Percentiles rank a stretch among this genome's conserved stretches.
These are phyloP conservation scores for Podila horticola DNA, from an alignment of 192 early-diverging fungal species.

Conservation along the genomic window DNA sequence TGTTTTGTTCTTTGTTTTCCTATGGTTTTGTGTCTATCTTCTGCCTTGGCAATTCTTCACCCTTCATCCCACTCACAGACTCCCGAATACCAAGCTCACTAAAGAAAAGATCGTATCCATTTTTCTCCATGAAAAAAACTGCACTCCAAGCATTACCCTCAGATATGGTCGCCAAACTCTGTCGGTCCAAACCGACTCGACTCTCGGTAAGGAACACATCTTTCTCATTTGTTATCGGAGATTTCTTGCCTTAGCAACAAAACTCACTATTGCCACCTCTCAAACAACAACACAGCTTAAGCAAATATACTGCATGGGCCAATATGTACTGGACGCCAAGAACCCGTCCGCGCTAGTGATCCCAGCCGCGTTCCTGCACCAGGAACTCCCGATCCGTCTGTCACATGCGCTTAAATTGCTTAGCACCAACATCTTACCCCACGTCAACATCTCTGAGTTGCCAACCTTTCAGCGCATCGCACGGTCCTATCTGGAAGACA, in stretches of 20 bases:
- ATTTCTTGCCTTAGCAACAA: no score
- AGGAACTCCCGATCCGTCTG: constrained; percentile 66
- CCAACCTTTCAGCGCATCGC: constrained; percentile 58
- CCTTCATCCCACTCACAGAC: no score
- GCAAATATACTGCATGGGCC: constrained; percentile 38
- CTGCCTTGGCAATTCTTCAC: no score
- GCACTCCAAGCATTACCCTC: constrained; percentile 28
- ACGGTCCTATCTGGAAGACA: constrained; percentile 61
- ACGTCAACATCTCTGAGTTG: constrained; percentile 53
- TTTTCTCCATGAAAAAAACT: constrained; percentile 26
- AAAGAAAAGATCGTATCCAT: no score
- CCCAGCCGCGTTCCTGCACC: constrained; percentile 63
- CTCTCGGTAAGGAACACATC: constrained; percentile 12
- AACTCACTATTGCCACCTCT: background rate
- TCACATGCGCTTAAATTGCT: constrained; percentile 62
- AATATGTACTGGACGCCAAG: constrained; percentile 36
- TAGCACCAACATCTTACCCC: constrained; percentile 55
- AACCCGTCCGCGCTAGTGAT: constrained; percentile 27
- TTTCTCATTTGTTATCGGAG: no score
- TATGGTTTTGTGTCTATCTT: no score
- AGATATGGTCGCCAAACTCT: constrained; percentile 35
- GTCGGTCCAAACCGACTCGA: constrained; percentile 37
- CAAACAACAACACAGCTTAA: constrained; percentile 5
- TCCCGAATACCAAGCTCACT: background rate
- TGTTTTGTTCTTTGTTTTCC: no score